Evolutionary conservation across 495 filamentous ascomycete species (phyloP).

Genomic region (Collariella sp.): DNA sequence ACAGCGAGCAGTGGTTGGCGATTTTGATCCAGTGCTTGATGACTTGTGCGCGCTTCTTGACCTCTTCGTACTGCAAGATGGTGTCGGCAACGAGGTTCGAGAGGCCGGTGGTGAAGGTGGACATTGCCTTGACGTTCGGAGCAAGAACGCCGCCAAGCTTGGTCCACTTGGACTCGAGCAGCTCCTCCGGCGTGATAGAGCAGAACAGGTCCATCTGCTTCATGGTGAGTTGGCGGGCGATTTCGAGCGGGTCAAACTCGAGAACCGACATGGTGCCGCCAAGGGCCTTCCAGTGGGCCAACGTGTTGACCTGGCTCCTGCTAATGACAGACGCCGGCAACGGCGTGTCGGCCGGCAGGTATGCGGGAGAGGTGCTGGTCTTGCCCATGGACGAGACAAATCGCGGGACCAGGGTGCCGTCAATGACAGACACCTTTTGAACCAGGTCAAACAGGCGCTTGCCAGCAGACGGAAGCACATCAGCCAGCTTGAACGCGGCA

Average conservation of each 20-base stretch:
- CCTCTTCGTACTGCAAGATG: slow-evolving; percentile 76
- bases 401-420: slow-evolving; percentile 74
- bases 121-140: slow-evolving; percentile 93
- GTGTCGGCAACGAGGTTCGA: slow-evolving; percentile 94
- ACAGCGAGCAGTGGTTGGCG: slow-evolving; percentile 70
- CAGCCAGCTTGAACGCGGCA: slow-evolving; percentile 59
- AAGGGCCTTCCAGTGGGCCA: slow-evolving; percentile 66
- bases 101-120: slow-evolving; percentile 79
- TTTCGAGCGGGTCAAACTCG: slow-evolving; percentile 87
- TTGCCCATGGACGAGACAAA: slow-evolving; percentile 84
- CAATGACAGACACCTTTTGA: slow-evolving; percentile 67
- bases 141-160: slow-evolving; percentile 71
- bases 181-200: slow-evolving; percentile 83
- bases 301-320: slow-evolving; percentile 63
- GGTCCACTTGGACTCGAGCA: slow-evolving; percentile 90
- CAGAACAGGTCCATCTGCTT: slow-evolving; percentile 93
- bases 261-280: slow-evolving; percentile 65
- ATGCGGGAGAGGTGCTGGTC: slow-evolving; percentile 64
- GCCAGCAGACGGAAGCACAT: slow-evolving; percentile 64
- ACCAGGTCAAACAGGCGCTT: slow-evolving; percentile 69
- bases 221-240: slow-evolving; percentile 88
- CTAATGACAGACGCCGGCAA: slow-evolving; percentile 60
- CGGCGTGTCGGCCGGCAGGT: slow-evolving; percentile 59
- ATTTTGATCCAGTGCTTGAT: slow-evolving; percentile 99
- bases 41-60: slow-evolving; percentile 78